Percentiles rank a stretch among this genome's conserved stretches.
Conservation (phyloP, 2,329 filamentous ascomycete genomes). For the Epichloe coenophiala region DNA sequence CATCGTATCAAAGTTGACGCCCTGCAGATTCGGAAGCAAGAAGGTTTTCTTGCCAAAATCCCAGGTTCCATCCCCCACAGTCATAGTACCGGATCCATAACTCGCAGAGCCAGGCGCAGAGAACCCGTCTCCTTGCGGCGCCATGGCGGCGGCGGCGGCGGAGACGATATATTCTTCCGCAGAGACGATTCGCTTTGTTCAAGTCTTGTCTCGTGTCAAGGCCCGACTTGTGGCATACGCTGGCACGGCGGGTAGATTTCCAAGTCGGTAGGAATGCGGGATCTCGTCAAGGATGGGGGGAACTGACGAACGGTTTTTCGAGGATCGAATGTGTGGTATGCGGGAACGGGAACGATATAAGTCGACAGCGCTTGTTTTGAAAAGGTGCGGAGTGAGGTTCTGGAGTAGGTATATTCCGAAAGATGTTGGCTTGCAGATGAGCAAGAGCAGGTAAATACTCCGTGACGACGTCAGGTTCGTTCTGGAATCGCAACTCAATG, state of each 20-base stretch:
- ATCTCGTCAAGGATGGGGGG: too few relatives aligned
- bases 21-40: slow-evolving; percentile 62
- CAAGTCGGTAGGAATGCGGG: too few relatives aligned
- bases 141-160: slow-evolving; percentile 34
- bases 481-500: too few relatives aligned
- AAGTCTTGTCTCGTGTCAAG: neutral
- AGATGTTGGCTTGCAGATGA: too few relatives aligned
- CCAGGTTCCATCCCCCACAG: slow-evolving; percentile 71
- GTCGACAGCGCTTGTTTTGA: neutral
- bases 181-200: neutral
- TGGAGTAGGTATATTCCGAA: too few relatives aligned
- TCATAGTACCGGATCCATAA: slow-evolving; percentile 62
- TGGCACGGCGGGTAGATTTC: neutral
- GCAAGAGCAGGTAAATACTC: too few relatives aligned
- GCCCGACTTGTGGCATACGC: neutral
- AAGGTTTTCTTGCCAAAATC: slow-evolving; percentile 66
- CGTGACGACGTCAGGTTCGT: too few relatives aligned
- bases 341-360: neutral
- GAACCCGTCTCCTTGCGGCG: slow-evolving; percentile 43
- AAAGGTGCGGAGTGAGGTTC: too few relatives aligned
- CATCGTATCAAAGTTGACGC: slow-evolving; percentile 70
- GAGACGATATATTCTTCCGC: neutral
- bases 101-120: slow-evolving; percentile 58
- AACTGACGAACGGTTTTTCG: too few relatives aligned
- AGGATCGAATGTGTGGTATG: neutral